These are phyloP conservation scores for Nemania sp. DNA, from an alignment of 2,329 filamentous ascomycete genomes.

Conservation along the genomic window DNA sequence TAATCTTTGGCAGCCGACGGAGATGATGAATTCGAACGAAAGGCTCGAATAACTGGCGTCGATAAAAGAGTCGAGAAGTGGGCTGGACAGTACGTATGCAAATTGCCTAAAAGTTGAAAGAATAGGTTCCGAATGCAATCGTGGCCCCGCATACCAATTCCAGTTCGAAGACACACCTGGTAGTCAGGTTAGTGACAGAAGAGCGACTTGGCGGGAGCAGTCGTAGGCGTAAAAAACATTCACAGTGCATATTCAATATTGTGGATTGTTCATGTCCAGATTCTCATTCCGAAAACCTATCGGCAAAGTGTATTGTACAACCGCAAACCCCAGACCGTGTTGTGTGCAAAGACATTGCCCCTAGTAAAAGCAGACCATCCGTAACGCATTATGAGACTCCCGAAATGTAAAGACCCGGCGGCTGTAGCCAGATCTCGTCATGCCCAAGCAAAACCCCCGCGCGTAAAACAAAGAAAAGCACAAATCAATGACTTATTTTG, in stretches of 20 bases:
- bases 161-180: too few species aligned
- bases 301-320: constrained; percentile 72
- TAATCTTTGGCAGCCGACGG: too few species aligned
- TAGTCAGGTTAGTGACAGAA: neutral
- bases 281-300: constrained; percentile 66
- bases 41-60: too few species aligned
- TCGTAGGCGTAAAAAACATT: neutral
- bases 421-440: constrained; percentile 54
- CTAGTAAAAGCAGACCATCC: constrained; percentile 66
- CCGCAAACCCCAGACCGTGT: constrained; percentile 69
- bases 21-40: too few species aligned
- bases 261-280: constrained; percentile 59
- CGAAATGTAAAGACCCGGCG: constrained; percentile 45
- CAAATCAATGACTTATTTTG: constrained; percentile 74
- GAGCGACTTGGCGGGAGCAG: too few species aligned
- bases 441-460: constrained; percentile 56
- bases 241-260: neutral
- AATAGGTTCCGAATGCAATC: too few species aligned
- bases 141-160: too few species aligned
- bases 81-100: too few species aligned
- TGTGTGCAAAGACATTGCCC: constrained; percentile 68
- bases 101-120: too few species aligned
- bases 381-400: constrained; percentile 73
- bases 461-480: constrained; percentile 58
- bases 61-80: too few species aligned